These are phyloP conservation scores for Aspergillus sp. DNA, from an alignment of 2,329 filamentous ascomycete species.

Conservation along the genomic window DNA sequence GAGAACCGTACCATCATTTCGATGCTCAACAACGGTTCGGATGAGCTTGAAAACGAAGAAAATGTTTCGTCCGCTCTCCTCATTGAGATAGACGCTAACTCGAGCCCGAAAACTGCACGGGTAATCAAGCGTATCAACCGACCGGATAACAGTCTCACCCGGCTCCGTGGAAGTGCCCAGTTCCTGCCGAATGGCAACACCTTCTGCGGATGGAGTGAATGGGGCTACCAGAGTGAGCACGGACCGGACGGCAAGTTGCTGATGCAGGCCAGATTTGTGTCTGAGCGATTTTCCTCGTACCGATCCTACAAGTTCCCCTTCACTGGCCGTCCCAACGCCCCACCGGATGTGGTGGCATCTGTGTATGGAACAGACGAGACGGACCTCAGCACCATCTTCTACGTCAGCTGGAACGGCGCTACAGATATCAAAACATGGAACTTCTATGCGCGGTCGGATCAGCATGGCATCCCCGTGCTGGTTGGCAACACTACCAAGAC, in stretches of 20 bases:
- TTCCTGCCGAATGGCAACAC: conserved; percentile 31
- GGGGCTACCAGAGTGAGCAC: conserved; percentile 33
- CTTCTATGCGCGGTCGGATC: conserved; percentile 20
- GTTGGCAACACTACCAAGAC: conserved; percentile 25
- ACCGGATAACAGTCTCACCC: conserved; percentile 29
- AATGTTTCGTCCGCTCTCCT: conserved; percentile 24
- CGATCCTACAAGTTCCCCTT: conserved; percentile 37
- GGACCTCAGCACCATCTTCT: conserved; percentile 20
- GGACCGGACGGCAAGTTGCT: conserved; percentile 27
- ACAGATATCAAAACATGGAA: conserved; percentile 42
- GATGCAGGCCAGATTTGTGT: conserved; percentile 33
- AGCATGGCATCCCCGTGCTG: conserved; percentile 7
- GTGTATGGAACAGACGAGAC: conserved; percentile 22
- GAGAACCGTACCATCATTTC: conserved; percentile 25
- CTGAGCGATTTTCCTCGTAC: conserved; percentile 33
- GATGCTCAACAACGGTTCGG: conserved; percentile 31
- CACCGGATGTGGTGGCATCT: conserved; percentile 28
- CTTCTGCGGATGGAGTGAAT: conserved; percentile 33
- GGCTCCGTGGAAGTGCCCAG: conserved; percentile 32
- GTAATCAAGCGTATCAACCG: conserved; percentile 26
- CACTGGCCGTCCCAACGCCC: conserved; percentile 25
- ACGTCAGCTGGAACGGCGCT: conserved; percentile 46
- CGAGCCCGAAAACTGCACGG: conserved; percentile 21
- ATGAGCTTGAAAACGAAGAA: conserved; percentile 25
- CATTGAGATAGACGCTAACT: conserved; percentile 24